Conservation (phyloP, 495 filamentous ascomycete genomes). For the Amorphotheca resinae region DNA sequence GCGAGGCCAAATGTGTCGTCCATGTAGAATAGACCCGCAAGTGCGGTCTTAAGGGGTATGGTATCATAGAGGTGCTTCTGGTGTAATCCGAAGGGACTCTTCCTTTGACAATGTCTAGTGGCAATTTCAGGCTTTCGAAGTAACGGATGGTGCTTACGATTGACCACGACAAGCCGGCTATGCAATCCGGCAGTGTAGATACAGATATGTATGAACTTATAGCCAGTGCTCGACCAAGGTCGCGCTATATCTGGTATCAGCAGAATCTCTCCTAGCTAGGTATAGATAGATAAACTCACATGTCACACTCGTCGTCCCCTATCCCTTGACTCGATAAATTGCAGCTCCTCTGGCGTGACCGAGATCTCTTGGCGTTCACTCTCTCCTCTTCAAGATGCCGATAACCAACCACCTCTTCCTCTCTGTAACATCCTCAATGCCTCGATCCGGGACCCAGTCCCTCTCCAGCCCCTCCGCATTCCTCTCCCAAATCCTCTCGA, state of each 20-base stretch:
- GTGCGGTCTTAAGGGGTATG: too few species aligned
- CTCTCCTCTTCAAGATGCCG: constrained; percentile 40
- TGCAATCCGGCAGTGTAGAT: too few species aligned
- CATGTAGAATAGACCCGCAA: constrained; percentile 15
- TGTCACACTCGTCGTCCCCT: neutral
- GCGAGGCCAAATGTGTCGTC: constrained; percentile 33
- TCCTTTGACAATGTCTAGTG: too few species aligned
- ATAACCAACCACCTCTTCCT: constrained; percentile 71
- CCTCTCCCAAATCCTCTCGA: constrained; percentile 63
- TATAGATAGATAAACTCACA: neutral
- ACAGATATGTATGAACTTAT: too few species aligned
- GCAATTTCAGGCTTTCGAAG: neutral
- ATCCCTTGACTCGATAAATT: too few species aligned
- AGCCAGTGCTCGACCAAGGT: neutral
- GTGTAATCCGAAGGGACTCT: too few species aligned
- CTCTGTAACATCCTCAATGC: constrained; percentile 49
- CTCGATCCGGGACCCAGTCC: constrained; percentile 51
- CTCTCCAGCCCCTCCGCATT: constrained; percentile 56
- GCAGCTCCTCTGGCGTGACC: too few species aligned
- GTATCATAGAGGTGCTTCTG: too few species aligned
- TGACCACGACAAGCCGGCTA: too few species aligned
- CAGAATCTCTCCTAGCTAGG: neutral
- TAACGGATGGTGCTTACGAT: too few species aligned
- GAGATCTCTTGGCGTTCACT: neutral
- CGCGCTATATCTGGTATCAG: neutral